Evolutionary conservation across 2,329 filamentous ascomycete species (phyloP), one percentile per base, ranked within the genome.

Genomic region (Arthrobotrys iridis): DNA sequence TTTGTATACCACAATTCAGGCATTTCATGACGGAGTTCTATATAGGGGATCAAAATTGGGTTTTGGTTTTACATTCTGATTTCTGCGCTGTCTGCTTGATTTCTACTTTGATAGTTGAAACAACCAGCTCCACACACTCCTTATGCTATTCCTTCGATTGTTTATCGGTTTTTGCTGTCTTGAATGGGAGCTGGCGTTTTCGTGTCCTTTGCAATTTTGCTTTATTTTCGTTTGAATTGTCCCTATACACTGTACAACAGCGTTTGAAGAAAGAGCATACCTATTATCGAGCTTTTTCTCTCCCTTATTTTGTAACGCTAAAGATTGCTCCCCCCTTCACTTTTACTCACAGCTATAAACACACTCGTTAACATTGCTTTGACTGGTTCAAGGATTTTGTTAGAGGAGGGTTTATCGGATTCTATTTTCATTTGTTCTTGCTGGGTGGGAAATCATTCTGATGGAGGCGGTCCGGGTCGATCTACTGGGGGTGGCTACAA

Each of bases 21-120:
- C 66, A 71, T 71, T 62, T 71, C 66, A 71, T 71, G 66, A 71
- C 66, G 66, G 66, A 71, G 66, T 71, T 71, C 58, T 71, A 48
- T 63, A 71, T 43, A 63, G 57, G 65, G 66, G 37, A 71, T 57
- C 58, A 59, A 57, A 70, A 48, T 63, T 58, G 57, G 45, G 55
- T 22, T 57, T 71, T 64, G 62, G 35, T 43, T 71, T 46, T 71
- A 10, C 24, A 26, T 46, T 22, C 11, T 35, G 20, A 26, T 26
- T 59, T 55, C 24, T 55, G 50, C 50, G 50, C 30, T n/a, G 30
- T 15, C 30, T 37, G 50, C 55, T 59, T 59, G 40, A 57, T 70
- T 60, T 58, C 40, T 60, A 64, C 58, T 63, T 64, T 71, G 58
- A 71, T 45, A 71, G 58, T 71, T 41, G 58, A 71, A 64, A 46